These are phyloP conservation scores for Rhizoclosmatium sp. DNA, from an alignment of 192 early-diverging fungal genomes.

Conservation along the genomic window DNA sequence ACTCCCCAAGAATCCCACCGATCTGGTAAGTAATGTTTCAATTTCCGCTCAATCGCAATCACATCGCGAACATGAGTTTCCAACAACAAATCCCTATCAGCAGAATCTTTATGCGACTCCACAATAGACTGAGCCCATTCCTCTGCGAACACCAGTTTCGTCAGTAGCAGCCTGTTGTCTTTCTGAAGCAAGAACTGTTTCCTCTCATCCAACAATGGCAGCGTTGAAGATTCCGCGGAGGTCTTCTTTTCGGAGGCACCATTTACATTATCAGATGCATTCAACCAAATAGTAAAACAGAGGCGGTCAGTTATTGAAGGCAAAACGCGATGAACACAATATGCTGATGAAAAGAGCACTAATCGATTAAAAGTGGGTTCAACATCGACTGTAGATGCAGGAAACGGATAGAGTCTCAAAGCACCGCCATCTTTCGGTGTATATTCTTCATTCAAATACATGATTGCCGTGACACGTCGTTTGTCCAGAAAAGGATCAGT, in stretches of 20 bases:
- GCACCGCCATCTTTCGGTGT: background rate
- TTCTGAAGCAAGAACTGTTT: background rate
- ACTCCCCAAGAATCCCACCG: background rate
- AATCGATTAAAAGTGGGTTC: conserved; percentile 3
- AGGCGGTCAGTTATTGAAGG: conserved; percentile 7
- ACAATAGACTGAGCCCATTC: conserved; percentile 18
- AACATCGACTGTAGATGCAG: background rate
- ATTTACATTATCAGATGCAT: background rate
- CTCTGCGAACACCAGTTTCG: conserved; percentile 8
- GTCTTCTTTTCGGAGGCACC: background rate
- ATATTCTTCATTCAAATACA: conserved; percentile 17
- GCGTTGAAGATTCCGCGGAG: background rate
- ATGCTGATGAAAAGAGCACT: conserved; percentile 5
- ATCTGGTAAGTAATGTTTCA: conserved; percentile 5
- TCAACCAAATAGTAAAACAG: conserved; percentile 25
- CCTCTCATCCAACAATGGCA: background rate
- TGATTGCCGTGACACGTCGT: conserved; percentile 3
- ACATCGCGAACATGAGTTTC: background rate
- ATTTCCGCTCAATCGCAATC: background rate
- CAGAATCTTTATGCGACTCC: background rate
- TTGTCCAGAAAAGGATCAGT: background rate
- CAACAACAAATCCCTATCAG: background rate
- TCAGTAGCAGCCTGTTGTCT: background rate
- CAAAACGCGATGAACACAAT: conserved; percentile 10
- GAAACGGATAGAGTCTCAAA: conserved; percentile 19